Base-by-base conservation (phyloP, 225 moss, liverwort and hornwort species). In the Physcomitrellopsis africana region DNA sequence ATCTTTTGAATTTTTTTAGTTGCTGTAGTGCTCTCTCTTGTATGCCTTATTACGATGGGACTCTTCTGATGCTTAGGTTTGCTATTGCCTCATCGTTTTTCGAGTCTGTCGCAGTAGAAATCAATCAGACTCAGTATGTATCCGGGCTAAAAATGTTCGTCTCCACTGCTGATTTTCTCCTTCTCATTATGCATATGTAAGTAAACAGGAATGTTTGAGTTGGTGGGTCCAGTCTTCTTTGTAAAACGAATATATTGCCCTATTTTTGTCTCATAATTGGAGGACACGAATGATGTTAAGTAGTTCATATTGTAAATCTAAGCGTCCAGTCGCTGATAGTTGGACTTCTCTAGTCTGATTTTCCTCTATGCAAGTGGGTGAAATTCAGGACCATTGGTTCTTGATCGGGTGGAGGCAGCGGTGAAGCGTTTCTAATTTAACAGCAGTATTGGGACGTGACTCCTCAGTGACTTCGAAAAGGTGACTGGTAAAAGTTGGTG, bases 401-500 rank as follows among this genome's bases (percentile, higher is more conserved):
- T 42, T 19, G 23, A 57, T 72, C 52, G 58, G 74, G 46, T 69
- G 72, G 37, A 62, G 43, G 45, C 14, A 42, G 20, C 37, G 1
- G 60, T 41, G n/a, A 63, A 63, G 15, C 22, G 26, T 8, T 48
- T n/a, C 54, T 48, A 66, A 16, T 19, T 52, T 12, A 46, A 24
- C 9, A 65, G 66, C 59, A 47, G 51, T 61, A 44, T 60, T 42
- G 49, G 18, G 75, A 23, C 46, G 54, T 55, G 71, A 75, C 53
- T 41, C 57, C 57, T 52, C 63, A 48, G 18, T 6, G 44, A 12
- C 49, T 76, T 32, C 70, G 72, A 56, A 32, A n/a, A 29, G 58
- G 75, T 11, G 55, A 22, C 26, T 44, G 60, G 45, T 57, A 48
- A 60, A 70, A 60, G 16, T 72, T 71, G 71, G 72, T 67, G 68